These are phyloP conservation scores for Rhinocladiella similis DNA, from an alignment of 2,329 filamentous ascomycete genomes.

Conservation along the genomic window DNA sequence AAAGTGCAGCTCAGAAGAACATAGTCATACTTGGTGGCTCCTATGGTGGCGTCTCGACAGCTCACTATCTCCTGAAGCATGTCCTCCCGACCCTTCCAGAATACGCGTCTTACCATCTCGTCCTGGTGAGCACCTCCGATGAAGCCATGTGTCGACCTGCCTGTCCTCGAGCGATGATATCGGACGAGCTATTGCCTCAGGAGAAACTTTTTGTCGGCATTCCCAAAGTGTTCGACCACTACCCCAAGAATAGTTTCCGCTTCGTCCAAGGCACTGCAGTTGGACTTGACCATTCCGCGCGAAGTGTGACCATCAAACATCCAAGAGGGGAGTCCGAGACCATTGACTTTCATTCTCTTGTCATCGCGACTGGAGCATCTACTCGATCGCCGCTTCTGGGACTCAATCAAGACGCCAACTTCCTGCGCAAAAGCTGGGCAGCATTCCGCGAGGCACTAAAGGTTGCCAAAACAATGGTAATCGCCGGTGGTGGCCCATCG, in stretches of 20 bases:
- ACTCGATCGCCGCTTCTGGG: slow-evolving; percentile 49
- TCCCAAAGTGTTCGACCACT: slow-evolving; percentile 40
- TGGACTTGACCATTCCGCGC: slow-evolving; percentile 36
- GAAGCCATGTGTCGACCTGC: slow-evolving; percentile 47
- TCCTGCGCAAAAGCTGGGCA: slow-evolving; percentile 38
- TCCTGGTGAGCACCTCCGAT: slow-evolving; percentile 46
- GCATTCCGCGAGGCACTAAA: slow-evolving; percentile 44
- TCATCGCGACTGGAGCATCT: slow-evolving; percentile 52
- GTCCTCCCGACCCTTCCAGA: slow-evolving; percentile 44
- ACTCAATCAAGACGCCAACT: slow-evolving; percentile 38
- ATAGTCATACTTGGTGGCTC: slow-evolving; percentile 57
- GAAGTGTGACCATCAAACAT: slow-evolving; percentile 35
- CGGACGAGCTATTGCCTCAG: slow-evolving; percentile 45
- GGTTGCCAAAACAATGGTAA: slow-evolving; percentile 44
- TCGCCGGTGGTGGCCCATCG: slow-evolving; percentile 47
- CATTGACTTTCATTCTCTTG: slow-evolving; percentile 45
- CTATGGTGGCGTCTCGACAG: slow-evolving; percentile 52
- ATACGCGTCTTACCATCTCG: slow-evolving; percentile 41
- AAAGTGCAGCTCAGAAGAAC: slow-evolving; percentile 31
- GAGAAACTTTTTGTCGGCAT: slow-evolving; percentile 49
- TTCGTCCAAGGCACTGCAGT: slow-evolving; percentile 47
- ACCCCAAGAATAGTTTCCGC: slow-evolving; percentile 38
- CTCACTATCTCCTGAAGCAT: slow-evolving; percentile 58
- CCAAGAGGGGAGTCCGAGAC: slow-evolving; percentile 16
- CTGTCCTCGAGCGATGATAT: slow-evolving; percentile 50